phyloP scores from a whole-genome alignment of 2,329 filamentous ascomycete genomes.

The Aspergillus aculeatus region DNA sequence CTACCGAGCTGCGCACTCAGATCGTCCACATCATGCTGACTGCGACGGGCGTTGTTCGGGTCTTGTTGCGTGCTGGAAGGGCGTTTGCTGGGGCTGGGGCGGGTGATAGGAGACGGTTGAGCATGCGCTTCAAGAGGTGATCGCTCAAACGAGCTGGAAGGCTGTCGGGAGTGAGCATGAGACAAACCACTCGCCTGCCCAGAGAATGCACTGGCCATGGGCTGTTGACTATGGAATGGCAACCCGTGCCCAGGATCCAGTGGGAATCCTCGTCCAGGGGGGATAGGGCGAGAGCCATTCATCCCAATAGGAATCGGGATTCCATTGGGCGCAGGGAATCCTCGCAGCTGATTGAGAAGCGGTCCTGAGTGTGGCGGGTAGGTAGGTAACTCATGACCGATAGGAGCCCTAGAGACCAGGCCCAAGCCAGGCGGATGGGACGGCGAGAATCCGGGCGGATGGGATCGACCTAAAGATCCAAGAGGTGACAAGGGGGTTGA shows the following conservation, averaged over 20 bases:
- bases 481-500: slow-evolving; percentile 63
- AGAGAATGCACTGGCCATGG: slow-evolving; percentile 39
- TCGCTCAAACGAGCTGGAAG: slow-evolving; percentile 63
- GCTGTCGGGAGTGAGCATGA: slow-evolving; percentile 70
- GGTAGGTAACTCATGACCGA: slow-evolving; percentile 55
- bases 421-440: slow-evolving; percentile 56
- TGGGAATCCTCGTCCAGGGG: slow-evolving; percentile 55
- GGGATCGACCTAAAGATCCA: slow-evolving; percentile 61
- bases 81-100: slow-evolving; percentile 83
- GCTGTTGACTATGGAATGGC: slow-evolving; percentile 43
- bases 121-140: slow-evolving; percentile 59
- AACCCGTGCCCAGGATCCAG: slow-evolving; percentile 48
- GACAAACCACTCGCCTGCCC: slow-evolving; percentile 42
- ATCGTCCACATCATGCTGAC: slow-evolving; percentile 64
- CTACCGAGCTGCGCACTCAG: slow-evolving; percentile 81
- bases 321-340: slow-evolving; percentile 51
- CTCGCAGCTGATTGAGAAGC: slow-evolving; percentile 56
- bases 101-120: slow-evolving; percentile 70
- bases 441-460: slow-evolving; percentile 51
- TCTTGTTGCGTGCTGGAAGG: slow-evolving; percentile 69
- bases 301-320: slow-evolving; percentile 60
- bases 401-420: slow-evolving; percentile 53
- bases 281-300: slow-evolving; percentile 59
- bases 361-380: slow-evolving; percentile 54
- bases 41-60: slow-evolving; percentile 38